These are phyloP conservation scores for Barnettozyma sucrosica DNA, from an alignment of 805 yeast genomes.

Conservation along the genomic window DNA sequence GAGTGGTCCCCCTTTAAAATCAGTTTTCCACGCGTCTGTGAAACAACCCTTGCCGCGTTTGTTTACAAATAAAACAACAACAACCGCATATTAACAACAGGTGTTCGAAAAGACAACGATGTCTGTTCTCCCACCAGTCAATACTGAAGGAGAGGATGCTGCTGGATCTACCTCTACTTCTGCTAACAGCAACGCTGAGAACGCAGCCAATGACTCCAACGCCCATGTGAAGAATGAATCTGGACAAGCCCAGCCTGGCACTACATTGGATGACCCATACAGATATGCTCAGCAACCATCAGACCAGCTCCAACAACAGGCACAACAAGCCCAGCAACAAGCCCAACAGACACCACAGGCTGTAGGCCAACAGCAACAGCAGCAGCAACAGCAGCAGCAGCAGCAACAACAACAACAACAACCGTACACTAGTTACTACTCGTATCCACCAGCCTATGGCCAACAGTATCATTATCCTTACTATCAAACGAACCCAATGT, in stretches of 20 bases:
- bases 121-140: constrained; percentile 4
- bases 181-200: not conserved
- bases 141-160: not conserved
- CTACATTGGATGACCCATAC: constrained; percentile 9
- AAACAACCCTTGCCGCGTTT: not conserved
- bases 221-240: constrained; percentile 1
- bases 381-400: constrained; percentile 12
- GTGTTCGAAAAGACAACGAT: not conserved
- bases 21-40: not conserved
- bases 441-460: constrained; percentile 13
- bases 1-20: not conserved
- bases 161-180: not conserved
- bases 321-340: constrained; percentile 1
- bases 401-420: no score
- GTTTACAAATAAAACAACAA: not conserved
- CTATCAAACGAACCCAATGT: constrained; percentile 14
- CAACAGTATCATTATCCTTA: constrained; percentile 23
- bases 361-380: constrained; percentile 9
- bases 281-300: constrained; percentile 13
- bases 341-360: constrained; percentile 6
- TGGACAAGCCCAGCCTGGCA: constrained; percentile 1
- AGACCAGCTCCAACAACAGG: constrained; percentile 8
- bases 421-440: constrained; percentile 11
- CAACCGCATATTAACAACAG: not conserved
- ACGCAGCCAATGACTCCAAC: not conserved